Conservation (phyloP, 208 protist genomes). For the Novymonas esmeraldas region DNA sequence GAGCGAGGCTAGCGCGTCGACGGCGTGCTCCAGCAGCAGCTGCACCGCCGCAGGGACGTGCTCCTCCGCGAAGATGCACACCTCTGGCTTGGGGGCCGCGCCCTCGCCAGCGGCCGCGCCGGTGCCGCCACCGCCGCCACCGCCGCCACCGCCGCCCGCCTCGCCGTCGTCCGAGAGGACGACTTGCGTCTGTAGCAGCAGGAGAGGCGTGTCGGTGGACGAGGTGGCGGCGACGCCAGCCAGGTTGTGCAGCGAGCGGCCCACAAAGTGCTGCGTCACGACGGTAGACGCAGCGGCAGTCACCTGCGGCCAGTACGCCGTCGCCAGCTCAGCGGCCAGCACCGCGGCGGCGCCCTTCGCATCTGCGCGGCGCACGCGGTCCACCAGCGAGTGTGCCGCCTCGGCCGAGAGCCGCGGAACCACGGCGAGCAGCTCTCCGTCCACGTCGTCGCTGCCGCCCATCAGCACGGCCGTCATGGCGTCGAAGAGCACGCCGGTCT, state of each 20-base stretch:
- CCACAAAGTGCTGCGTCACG: slow-evolving; percentile 5
- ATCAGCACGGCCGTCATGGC: background rate
- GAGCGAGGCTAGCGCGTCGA: slow-evolving; percentile 1
- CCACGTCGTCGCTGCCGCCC: background rate
- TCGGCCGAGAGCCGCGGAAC: slow-evolving; percentile 17
- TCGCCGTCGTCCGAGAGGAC: background rate
- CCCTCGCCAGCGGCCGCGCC: background rate
- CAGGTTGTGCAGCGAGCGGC: slow-evolving; percentile 3
- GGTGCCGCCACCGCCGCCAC: background rate
- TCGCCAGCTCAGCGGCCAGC: slow-evolving; percentile 4
- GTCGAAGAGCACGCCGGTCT: background rate
- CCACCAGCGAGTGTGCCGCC: slow-evolving; percentile 7
- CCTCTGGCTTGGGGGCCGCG: background rate
- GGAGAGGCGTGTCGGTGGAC: background rate
- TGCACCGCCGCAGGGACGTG: slow-evolving; percentile 5
- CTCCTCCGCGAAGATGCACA: background rate
- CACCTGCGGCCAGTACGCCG: slow-evolving; percentile 21
- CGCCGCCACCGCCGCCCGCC: background rate
- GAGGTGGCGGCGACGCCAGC: background rate
- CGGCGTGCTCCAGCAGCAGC: slow-evolving; percentile 21
- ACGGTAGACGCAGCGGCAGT: slow-evolving; percentile 5
- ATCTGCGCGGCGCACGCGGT: background rate
- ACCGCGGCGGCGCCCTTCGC: background rate
- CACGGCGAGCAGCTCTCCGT: background rate
- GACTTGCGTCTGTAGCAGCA: background rate